Conservation (phyloP, 108 stramenopile species). For the Cyclotella sp. region DNA sequence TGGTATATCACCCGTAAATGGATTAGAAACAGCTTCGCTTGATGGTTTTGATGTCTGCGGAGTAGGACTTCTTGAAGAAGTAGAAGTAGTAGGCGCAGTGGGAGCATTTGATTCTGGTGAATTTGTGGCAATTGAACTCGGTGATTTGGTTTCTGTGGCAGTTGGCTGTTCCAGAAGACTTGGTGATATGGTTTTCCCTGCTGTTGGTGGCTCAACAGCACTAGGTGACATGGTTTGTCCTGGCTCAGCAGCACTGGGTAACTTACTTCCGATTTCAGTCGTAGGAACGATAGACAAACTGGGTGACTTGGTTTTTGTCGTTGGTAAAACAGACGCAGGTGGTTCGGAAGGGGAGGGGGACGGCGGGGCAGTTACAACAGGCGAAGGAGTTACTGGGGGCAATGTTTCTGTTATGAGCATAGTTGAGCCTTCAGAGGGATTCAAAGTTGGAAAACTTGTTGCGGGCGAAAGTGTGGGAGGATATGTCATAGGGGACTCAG, state of each 20-base stretch:
- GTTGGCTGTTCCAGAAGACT: not conserved
- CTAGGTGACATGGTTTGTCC: not conserved
- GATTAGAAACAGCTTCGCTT: slow-evolving; percentile 1
- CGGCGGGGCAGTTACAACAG: not conserved
- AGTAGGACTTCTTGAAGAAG: slow-evolving; percentile 8
- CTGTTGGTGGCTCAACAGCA: not conserved
- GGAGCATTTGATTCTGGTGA: slow-evolving; percentile 1
- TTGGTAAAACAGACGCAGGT: too few species aligned
- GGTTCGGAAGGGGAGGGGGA: not conserved
- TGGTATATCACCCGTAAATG: slow-evolving; percentile 29
- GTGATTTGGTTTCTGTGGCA: not conserved
- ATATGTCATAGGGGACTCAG: not conserved
- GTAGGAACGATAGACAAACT: not conserved
- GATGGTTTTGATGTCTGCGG: slow-evolving; percentile 12
- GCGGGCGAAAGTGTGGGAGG: slow-evolving; percentile 1
- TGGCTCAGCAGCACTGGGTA: not conserved
- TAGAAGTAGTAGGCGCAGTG: slow-evolving; percentile 8
- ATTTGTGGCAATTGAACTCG: slow-evolving; percentile 3
- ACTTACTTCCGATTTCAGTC: not conserved
- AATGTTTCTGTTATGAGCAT: not conserved
- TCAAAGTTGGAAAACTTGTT: not conserved
- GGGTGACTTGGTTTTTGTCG: not conserved
- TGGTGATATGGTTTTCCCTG: slow-evolving; percentile 2
- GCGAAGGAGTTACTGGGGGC: not conserved
- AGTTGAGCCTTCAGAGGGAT: slow-evolving; percentile 14